Evolutionary conservation across 192 early-diverging fungal species (phyloP), one percentile per base, ranked within the genome.

Genomic region (Gaertneriomyces semiglobifer): DNA sequence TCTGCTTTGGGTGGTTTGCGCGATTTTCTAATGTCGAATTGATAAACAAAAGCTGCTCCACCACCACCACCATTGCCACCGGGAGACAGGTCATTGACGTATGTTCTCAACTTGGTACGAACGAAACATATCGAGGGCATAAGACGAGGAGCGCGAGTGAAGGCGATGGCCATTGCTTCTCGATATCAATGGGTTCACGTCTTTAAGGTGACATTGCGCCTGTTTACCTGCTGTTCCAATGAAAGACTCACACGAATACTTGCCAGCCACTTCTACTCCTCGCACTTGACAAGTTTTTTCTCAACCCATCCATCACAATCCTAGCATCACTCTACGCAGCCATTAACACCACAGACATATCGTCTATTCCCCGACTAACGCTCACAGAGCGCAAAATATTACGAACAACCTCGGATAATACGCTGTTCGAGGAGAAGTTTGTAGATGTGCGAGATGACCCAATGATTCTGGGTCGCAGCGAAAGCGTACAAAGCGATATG

Each of bases 91-190:
- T 89, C 91, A 16, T 77, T 93, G 25, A 72, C 93, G n/a, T 91
- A 95, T 67, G 92, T 92, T n/a, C 81, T 95, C 18, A 96, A 93
- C 75, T 74, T 96, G 53, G 94, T 96, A 25, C 84, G 92, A 48
- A 94, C 92, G 6, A 92, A 91, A 60, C 92, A 93, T 65, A 93
- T 94, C 71, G 80, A 84, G 44, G 88, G 85, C 18, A 92, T 87
- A 19, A 74, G 90, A 71, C 85, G 94, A 74, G 94, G 94, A 44
- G 94, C 94, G 1, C 81, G 84, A 45, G 92, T 96, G 18, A 95
- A 95, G 70, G 93, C 94, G 1, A 92, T 96, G 89, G 94, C 94
- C 4, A 88, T 96, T 58, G 90, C 91, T 69, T 93, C 92, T 5
- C 81, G 88, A 41, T 89, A 96, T 75, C 40, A 90, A 59, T 96